Conservation (phyloP, 495 filamentous ascomycete genomes). For the Collariella sp. region DNA sequence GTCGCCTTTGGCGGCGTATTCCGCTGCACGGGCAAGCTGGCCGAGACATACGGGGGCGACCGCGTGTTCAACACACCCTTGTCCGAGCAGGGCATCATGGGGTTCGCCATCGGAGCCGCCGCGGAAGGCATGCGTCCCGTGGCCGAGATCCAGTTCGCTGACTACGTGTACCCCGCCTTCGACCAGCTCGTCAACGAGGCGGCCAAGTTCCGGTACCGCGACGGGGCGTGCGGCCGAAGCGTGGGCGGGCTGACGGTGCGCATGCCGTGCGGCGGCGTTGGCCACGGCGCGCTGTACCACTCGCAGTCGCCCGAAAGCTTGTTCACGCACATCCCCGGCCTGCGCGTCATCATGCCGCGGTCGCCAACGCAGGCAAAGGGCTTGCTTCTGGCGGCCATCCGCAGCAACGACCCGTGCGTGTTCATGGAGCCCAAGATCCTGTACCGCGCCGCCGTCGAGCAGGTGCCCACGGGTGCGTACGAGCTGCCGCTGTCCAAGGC, state of each 20-base stretch:
- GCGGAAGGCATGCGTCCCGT: conserved; percentile 88
- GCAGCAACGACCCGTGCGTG: conserved; percentile 79
- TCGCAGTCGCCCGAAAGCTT: conserved; percentile 88
- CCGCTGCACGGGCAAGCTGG: conserved; percentile 84
- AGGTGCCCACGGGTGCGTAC: conserved; percentile 79
- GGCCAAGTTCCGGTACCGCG: conserved; percentile 83
- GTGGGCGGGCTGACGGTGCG: conserved; percentile 76
- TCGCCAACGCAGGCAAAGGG: conserved; percentile 91
- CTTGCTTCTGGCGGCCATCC: conserved; percentile 71
- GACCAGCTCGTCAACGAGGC: conserved; percentile 98
- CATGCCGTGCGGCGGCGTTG: conserved; percentile 92
- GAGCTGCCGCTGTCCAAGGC: conserved; percentile 80
- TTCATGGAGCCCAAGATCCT: conserved; percentile 97
- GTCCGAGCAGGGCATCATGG: conserved; percentile 88
- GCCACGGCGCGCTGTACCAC: conserved; percentile 94
- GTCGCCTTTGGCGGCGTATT: conserved; percentile 97
- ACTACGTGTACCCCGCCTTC: conserved; percentile 95
- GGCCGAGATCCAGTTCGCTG: conserved; percentile 96
- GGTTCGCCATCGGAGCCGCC: conserved; percentile 84
- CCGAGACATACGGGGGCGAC: conserved; percentile 75
- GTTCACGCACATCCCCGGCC: conserved; percentile 85
- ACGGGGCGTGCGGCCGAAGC: conserved; percentile 60
- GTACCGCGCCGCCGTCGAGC: conserved; percentile 90
- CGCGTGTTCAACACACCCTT: conserved; percentile 96
- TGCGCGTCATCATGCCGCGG: conserved; percentile 83